These are phyloP conservation scores for Lentinus polychrous DNA, from an alignment of 1,284 basidiomycete species.

Conservation along the genomic window DNA sequence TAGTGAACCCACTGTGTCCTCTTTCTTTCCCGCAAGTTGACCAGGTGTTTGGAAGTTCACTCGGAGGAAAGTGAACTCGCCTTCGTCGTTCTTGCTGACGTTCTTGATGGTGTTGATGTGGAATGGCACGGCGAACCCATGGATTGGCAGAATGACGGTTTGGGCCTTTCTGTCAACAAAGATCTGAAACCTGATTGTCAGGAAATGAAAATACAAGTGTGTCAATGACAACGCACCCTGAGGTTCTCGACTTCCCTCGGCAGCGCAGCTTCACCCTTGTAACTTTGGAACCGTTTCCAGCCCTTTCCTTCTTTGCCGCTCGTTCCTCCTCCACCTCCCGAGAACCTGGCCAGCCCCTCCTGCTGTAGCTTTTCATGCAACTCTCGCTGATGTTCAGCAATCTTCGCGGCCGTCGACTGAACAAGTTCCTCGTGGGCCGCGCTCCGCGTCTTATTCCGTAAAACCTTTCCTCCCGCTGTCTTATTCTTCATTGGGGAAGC, in stretches of 20 bases:
- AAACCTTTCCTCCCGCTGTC: conserved; percentile 74
- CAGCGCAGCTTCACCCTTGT: conserved; percentile 88
- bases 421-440: conserved; percentile 73
- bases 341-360: conserved; percentile 81
- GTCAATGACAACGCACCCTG: conserved; percentile 43
- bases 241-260: conserved; percentile 75
- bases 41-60: conserved; percentile 99
- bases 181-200: conserved; percentile 47
- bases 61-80: conserved; percentile 89
- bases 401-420: conserved; percentile 62
- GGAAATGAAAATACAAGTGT: background rate
- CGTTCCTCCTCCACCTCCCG: conserved; percentile 64
- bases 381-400: conserved; percentile 86
- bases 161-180: conserved; percentile 87
- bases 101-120: conserved; percentile 99
- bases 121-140: conserved; percentile 95
- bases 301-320: conserved; percentile 82
- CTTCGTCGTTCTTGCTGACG: conserved; percentile 95
- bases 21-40: conserved; percentile 96
- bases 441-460: conserved; percentile 80
- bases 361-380: conserved; percentile 76
- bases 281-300: conserved; percentile 96
- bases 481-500: conserved; percentile 60
- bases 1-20: conserved; percentile 76
- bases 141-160: conserved; percentile 87